Evolutionary conservation across 73 alveolate species (phyloP), one percentile per base, ranked within the genome.

Genomic region (Paramecium pentaurelia): DNA sequence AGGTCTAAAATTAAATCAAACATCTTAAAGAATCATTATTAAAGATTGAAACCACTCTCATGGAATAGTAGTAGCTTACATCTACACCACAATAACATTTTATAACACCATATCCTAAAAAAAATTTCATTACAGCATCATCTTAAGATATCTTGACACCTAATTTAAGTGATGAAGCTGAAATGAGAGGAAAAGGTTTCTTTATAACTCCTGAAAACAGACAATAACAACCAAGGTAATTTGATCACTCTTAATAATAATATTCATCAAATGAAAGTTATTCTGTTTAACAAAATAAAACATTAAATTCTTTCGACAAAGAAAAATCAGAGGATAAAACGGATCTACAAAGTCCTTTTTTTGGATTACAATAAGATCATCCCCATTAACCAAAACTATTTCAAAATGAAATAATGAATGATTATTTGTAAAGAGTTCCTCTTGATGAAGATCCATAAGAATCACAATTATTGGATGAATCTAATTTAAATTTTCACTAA

Each of bases 51-150:
- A 32, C 71, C 10, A 80, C 91, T 28, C 91, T 80, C 3, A 42
- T 80, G 73, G 91, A 80, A 36, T 80, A 42, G 27, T 32, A 80
- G 9, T 49, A 25, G 20, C 30, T 44, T 3, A 80, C 20, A 10
- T 45, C 51, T 47, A 34, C 88, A 12, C 47, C 84, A 4, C 8
- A 64, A 64, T 80, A 80, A 80, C 28, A 80, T 54, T 54, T 54
- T 45, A 80, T 80, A 45, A 80, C 91, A 11, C 91, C 91, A 27
- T 80, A 80, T 80, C 91, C 91, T 12, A 80, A 80, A 16, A 80
- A 80, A 64, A 80, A 80, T 80, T 80, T 80, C 8, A 32, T 80
- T n/a, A 45, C 91, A 4, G 54, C 71, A 4, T 45, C 91, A 18
- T 54, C 70, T 3, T 18, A 54, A 37, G 91, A 80, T 80, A 9